phyloP scores from a whole-genome alignment of 2,329 filamentous ascomycete genomes.

The Fusarium cicatricum region DNA sequence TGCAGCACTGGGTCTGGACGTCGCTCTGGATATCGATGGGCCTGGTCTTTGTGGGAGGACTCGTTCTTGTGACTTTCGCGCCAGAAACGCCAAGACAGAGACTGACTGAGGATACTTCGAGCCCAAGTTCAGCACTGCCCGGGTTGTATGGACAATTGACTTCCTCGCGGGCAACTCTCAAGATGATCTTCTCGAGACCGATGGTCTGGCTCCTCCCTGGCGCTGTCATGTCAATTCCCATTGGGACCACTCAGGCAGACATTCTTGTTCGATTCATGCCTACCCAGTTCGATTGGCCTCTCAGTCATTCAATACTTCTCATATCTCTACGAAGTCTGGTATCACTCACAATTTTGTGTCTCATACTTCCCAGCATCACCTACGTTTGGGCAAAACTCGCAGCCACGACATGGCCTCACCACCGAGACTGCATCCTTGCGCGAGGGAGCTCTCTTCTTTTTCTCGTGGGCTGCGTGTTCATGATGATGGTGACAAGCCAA shows the following conservation, averaged over 20 bases:
- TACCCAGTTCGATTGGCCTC: conserved; percentile 38
- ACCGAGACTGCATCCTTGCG: conserved; percentile 28
- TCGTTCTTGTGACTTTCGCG: conserved; percentile 24
- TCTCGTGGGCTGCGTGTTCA: conserved; percentile 35
- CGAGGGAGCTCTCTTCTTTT: conserved; percentile 33
- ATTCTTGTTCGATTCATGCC: conserved; percentile 39
- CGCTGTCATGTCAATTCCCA: conserved; percentile 33
- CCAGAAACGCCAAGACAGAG: conserved; percentile 33
- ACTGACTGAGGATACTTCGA: background rate
- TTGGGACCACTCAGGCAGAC: conserved; percentile 33
- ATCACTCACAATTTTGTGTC: conserved; percentile 35
- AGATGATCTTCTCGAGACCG: conserved; percentile 29
- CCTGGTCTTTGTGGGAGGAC: conserved; percentile 26
- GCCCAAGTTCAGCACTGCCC: too few relatives aligned
- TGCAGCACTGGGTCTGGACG: conserved; percentile 30
- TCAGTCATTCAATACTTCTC: conserved; percentile 33
- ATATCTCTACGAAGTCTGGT: conserved; percentile 34
- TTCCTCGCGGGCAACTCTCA: conserved; percentile 9
- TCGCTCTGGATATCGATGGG: conserved; percentile 33
- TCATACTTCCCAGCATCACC: conserved; percentile 31
- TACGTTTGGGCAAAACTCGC: conserved; percentile 16
- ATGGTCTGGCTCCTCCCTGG: conserved; percentile 37
- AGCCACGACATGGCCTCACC: conserved; percentile 1
- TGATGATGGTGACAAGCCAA: conserved; percentile 33
- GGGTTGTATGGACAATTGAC: background rate